These are phyloP conservation scores for Penicillium brevicompactum DNA, from an alignment of 2,329 filamentous ascomycete genomes.

Conservation along the genomic window DNA sequence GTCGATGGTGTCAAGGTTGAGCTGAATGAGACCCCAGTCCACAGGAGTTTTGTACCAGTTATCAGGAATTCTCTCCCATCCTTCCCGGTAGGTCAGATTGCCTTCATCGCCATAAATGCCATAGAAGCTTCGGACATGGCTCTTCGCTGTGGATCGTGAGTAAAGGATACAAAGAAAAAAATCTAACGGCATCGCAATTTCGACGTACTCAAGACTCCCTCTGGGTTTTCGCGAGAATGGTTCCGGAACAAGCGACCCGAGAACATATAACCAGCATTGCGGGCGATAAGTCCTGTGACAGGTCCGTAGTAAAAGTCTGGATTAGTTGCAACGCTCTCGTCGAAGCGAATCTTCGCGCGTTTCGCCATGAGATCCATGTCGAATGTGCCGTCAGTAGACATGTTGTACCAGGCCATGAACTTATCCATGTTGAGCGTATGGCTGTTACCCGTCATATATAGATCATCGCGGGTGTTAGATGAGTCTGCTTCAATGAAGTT, in stretches of 20 bases:
- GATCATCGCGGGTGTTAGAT: conserved; percentile 55
- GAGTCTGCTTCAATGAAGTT: conserved; percentile 59
- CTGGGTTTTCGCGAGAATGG: conserved; percentile 45
- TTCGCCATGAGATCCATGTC: conserved; percentile 48
- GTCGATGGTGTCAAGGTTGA: conserved; percentile 44
- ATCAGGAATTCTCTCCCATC: conserved; percentile 55
- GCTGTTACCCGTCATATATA: conserved; percentile 55
- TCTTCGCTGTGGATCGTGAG: conserved; percentile 35
- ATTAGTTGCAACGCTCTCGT: conserved; percentile 54
- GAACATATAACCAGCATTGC: conserved; percentile 54
- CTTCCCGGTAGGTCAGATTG: conserved; percentile 47
- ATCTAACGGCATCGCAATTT: background rate
- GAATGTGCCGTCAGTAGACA: conserved; percentile 42
- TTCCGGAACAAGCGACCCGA: conserved; percentile 48
- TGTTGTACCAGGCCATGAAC: conserved; percentile 53
- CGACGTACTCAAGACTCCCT: conserved; percentile 39
- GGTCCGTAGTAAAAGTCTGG: conserved; percentile 59
- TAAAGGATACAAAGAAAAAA: too few species aligned
- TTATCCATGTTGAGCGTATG: conserved; percentile 55
- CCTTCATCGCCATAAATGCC: conserved; percentile 47
- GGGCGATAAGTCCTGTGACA: conserved; percentile 52
- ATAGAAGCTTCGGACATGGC: conserved; percentile 51
- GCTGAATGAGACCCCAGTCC: conserved; percentile 52
- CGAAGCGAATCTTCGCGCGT: conserved; percentile 49
- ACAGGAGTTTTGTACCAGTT: conserved; percentile 54